Conservation (phyloP, 2,329 filamentous ascomycete genomes). For the Cercospora sp. region DNA sequence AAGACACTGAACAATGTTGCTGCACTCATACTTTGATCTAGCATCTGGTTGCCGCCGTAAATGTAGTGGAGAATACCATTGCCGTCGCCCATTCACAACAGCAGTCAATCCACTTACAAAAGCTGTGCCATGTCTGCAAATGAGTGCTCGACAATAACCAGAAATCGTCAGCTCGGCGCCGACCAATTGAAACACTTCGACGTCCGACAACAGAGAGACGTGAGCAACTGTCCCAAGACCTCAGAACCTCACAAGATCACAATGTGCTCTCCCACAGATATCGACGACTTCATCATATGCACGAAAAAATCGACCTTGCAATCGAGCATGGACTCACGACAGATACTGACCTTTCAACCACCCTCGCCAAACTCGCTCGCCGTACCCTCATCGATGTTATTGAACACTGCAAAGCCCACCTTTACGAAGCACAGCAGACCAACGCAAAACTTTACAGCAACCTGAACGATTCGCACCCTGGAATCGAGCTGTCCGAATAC, state of each 20-base stretch:
- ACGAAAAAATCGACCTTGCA: background rate
- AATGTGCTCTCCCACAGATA: background rate
- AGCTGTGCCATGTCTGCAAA: background rate
- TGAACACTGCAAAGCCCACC: background rate
- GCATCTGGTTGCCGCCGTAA: background rate
- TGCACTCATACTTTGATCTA: background rate
- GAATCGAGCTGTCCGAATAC: background rate
- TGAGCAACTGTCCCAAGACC: background rate
- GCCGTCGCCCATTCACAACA: background rate
- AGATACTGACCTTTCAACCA: background rate
- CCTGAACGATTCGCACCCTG: background rate
- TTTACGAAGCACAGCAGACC: background rate
- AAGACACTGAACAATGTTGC: background rate
- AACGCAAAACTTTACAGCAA: background rate
- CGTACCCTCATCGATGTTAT: background rate
- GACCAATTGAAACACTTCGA: background rate
- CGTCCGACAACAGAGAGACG: background rate
- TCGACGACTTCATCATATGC: background rate
- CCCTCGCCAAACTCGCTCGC: background rate
- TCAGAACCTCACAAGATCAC: background rate
- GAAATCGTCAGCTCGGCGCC: background rate
- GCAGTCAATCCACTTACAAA: background rate
- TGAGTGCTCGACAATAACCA: background rate
- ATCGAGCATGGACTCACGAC: background rate
- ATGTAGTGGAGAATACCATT: background rate